Evolutionary conservation across 2,329 filamentous ascomycete species (phyloP), one percentile per base, ranked within the genome.

Genomic region (Colletotrichum limetticola): DNA sequence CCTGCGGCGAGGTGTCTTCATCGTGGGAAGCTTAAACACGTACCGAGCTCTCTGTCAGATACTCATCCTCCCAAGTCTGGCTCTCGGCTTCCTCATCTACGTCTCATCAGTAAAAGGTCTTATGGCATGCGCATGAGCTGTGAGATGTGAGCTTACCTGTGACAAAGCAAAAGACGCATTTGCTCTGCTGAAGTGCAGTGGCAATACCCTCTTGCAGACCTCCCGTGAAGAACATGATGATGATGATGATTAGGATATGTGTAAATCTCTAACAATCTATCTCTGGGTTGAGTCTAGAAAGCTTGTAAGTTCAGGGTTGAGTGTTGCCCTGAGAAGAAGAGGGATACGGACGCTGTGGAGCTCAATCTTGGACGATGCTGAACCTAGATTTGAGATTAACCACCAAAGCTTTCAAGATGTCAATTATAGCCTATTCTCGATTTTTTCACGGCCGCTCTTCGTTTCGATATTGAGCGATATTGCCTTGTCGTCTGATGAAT

Each of bases 91-190:
- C 87, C 64, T 90, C 90, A 81, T 97, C 94, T 95, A 70, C 28
- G 11, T 26, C 4, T 24, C 52, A 57, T 71, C 28, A 71, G 66
- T 49, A 4, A 14, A 5, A 14, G n/a, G 4, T 30, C 8, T 2
- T 12, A 75, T 60, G 24, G 65, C 30, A 32, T 32, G 30, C 9
- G 59, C 5, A 26, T 14, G 30, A 46, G 37, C 16, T 30, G 30
- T 32, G 42, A 62, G 32, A 60, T 55, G 62, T 22, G 19, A 55
- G 76, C 85, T 76, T 82, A 95, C 94, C 92, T 79, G 91, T 90
- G 37, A 98, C 92, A 82, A 98, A 97, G 83, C 95, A 97, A 35
- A 94, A 89, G 0, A 98, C 93, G 22, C 93, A 87, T 82, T 96
- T 97, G 72, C 90, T 86, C 80, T 95, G 87, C 73, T 90, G 89